Percentiles rank a stretch among this genome's conserved stretches.
Evolutionary conservation across 805 yeast species (phyloP).

Genomic region (Metschnikowia aberdeeniae): DNA sequence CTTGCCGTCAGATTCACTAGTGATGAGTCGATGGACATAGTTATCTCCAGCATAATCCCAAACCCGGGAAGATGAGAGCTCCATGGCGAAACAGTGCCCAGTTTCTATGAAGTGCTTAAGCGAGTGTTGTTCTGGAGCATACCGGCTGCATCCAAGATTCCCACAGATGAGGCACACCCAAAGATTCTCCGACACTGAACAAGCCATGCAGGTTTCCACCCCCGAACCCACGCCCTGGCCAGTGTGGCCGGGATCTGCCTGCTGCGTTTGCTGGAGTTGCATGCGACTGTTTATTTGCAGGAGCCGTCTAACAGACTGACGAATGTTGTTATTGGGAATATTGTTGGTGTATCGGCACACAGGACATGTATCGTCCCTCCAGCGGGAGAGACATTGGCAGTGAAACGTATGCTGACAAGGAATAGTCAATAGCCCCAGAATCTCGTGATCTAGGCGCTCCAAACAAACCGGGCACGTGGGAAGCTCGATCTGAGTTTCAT

Average conservation of each 20-base stretch:
- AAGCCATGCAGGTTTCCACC: conserved; percentile 45
- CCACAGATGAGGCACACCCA: conserved; percentile 94
- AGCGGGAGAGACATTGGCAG: conserved; percentile 79
- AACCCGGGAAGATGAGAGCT: conserved; percentile 73
- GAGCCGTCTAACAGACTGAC: conserved; percentile 31
- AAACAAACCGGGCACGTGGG: conserved; percentile 94
- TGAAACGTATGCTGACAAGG: conserved; percentile 94
- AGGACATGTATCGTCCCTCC: conserved; percentile 90
- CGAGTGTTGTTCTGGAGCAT: conserved; percentile 76
- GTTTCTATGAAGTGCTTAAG: conserved; percentile 73
- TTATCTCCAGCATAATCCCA: conserved; percentile 95
- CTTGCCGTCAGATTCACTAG: conserved; percentile 86
- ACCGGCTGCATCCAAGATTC: conserved; percentile 86
- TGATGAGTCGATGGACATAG: conserved; percentile 81
- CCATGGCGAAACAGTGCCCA: conserved; percentile 90
- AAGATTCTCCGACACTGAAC: conserved; percentile 57
- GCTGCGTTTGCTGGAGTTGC: conserved; percentile 14
- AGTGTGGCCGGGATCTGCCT: conserved; percentile 17
- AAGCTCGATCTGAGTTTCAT: conserved; percentile 46
- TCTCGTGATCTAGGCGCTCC: conserved; percentile 77
- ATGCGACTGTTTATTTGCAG: conserved; percentile 25
- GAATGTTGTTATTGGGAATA: conserved; percentile 31
- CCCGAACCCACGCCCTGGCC: background rate
- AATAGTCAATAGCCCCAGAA: conserved; percentile 79
- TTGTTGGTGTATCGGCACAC: conserved; percentile 76